Evolutionary conservation across 2,329 filamentous ascomycete species (phyloP).

Genomic region (Penicillium sp.): DNA sequence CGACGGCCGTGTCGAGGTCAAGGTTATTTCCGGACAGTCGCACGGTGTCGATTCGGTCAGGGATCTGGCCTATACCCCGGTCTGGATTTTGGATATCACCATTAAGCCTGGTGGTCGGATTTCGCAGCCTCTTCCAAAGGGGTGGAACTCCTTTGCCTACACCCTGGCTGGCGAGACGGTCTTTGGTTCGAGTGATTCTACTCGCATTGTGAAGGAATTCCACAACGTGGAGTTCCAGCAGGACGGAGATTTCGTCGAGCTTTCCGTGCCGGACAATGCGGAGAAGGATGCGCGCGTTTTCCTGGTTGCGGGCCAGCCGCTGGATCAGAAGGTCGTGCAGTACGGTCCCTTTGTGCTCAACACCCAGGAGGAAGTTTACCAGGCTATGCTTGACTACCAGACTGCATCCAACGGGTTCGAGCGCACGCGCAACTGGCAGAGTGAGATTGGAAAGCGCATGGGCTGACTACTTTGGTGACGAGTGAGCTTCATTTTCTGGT

Average conservation of each 20-base stretch:
- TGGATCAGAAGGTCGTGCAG: conserved; percentile 79
- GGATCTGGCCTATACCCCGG: conserved; percentile 91
- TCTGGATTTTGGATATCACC: conserved; percentile 89
- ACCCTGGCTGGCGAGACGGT: conserved; percentile 71
- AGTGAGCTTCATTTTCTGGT: too few species aligned
- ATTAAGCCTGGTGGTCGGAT: conserved; percentile 78
- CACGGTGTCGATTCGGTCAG: conserved; percentile 84
- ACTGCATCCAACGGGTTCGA: conserved; percentile 76
- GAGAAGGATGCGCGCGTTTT: conserved; percentile 57
- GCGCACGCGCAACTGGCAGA: conserved; percentile 74
- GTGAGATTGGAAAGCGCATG: conserved; percentile 84
- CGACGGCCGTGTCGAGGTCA: conserved; percentile 73
- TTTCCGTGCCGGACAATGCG: conserved; percentile 67
- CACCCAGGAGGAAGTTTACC: conserved; percentile 69
- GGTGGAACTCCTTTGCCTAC: conserved; percentile 91
- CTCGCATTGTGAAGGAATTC: conserved; percentile 55
- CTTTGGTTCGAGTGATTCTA: conserved; percentile 55
- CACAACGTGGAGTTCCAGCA: conserved; percentile 89
- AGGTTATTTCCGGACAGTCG: conserved; percentile 85
- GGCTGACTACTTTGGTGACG: conserved; percentile 19
- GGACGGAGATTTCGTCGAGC: conserved; percentile 73
- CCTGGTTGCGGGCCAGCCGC: conserved; percentile 74
- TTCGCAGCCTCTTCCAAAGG: conserved; percentile 70
- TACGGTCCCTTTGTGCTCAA: conserved; percentile 84
- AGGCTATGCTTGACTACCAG: conserved; percentile 76